Base-by-base conservation (phyloP, 177 flowering plant genomes). In the Tripterygium wilfordii region DNA sequence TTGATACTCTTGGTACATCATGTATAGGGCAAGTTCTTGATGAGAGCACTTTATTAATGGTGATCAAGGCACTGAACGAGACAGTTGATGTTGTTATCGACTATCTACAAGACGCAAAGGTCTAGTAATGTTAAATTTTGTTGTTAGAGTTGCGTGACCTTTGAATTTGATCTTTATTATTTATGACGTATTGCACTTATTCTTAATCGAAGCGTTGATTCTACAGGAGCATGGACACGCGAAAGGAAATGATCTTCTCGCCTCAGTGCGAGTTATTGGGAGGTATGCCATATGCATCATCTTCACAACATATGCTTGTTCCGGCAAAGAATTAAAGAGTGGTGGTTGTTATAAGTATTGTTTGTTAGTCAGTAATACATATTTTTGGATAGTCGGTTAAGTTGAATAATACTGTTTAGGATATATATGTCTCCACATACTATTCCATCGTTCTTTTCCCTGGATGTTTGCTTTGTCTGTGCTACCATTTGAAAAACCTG, bases 171-270 rank as follows among this genome's bases (percentile, higher is more conserved):
- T n/a, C n/a, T n/a, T n/a, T n/a, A n/a, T n/a, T n/a, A n/a, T n/a
- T n/a, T n/a, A n/a, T n/a, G n/a, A n/a, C n/a, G n/a, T n/a, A n/a
- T n/a, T n/a, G n/a, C n/a, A n/a, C n/a, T n/a, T n/a, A n/a, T n/a
- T n/a, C n/a, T n/a, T n/a, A n/a, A n/a, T n/a, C n/a, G n/a, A n/a
- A n/a, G n/a, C n/a, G n/a, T n/a, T n/a, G 9, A 36, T 46, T 62
- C 23, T 64, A 16, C 63, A 91, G 96, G 95, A 88, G 20, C 94
- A 85, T 71, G 80, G 79, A 23, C 70, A 71, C 42, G 74, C 57
- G 54, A 88, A 76, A 71, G 98, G 98, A 63, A 82, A 83, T 66
- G 98, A 92, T 66, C 87, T 92, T 58, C 77, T 92, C 58, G 96
- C 96, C 38, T 80, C 91, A 17, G 91, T 88, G 26, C 74, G 98